These are phyloP conservation scores for Cryptococcus hybrid DNA, from an alignment of 1,284 basidiomycete genomes.

Conservation along the genomic window DNA sequence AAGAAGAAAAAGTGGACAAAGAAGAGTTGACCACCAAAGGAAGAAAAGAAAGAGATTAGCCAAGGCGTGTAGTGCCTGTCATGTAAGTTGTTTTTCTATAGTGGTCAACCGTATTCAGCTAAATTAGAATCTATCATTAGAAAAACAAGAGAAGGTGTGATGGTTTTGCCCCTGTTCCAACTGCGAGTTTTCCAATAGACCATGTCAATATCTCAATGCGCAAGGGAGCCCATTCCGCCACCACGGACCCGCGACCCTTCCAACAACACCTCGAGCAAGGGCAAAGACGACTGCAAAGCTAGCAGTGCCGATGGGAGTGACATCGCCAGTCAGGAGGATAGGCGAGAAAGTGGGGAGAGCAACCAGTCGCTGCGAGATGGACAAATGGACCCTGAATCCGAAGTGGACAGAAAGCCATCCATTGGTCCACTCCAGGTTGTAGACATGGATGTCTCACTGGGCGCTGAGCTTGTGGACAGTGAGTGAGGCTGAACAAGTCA, in stretches of 20 bases:
- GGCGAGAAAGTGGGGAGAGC: conserved; percentile 4
- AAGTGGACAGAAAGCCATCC: conserved; percentile 3
- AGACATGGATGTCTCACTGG: conserved; percentile 33
- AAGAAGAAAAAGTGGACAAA: conserved; percentile 21
- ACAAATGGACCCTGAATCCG: conserved; percentile 12
- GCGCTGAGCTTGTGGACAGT: conserved; percentile 44
- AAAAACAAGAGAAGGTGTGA: conserved; percentile 56
- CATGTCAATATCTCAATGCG: conserved; percentile 52
- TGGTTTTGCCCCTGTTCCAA: conserved; percentile 54
- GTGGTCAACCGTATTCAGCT: neutral
- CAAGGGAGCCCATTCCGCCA: conserved; percentile 47
- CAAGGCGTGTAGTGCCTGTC: conserved; percentile 50
- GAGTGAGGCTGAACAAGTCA: conserved; percentile 9
- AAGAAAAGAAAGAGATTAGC: conserved; percentile 47
- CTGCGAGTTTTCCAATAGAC: conserved; percentile 53
- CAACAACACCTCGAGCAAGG: conserved; percentile 7
- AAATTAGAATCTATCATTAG: conserved; percentile 10
- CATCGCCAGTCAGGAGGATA: conserved; percentile 1
- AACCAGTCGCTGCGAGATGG: conserved; percentile 14
- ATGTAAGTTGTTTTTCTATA: conserved; percentile 29
- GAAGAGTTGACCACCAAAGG: conserved; percentile 49
- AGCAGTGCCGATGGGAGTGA: neutral
- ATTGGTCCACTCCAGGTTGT: conserved; percentile 31
- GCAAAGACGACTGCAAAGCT: conserved; percentile 7
- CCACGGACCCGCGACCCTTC: conserved; percentile 45